Percentiles rank a stretch among this genome's conserved stretches.
These are phyloP conservation scores for Boletus sp. DNA, from an alignment of 768 basidiomycete species.

Conservation along the genomic window DNA sequence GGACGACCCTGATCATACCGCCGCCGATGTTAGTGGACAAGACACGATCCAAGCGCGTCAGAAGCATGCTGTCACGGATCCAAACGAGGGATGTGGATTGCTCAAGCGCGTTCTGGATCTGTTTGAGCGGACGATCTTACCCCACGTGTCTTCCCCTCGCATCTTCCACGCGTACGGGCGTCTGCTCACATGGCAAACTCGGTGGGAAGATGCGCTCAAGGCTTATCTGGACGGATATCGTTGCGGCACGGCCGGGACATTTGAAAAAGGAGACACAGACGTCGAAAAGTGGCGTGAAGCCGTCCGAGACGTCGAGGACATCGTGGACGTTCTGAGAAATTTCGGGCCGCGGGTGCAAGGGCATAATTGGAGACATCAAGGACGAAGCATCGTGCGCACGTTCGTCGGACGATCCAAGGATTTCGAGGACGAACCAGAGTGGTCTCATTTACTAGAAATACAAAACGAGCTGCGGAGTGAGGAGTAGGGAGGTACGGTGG, in stretches of 20 bases:
- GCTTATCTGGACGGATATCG: constrained; percentile 88
- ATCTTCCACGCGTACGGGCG: constrained; percentile 84
- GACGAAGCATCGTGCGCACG: constrained; percentile 79
- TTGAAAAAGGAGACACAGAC: constrained; percentile 69
- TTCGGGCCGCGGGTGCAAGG: constrained; percentile 69
- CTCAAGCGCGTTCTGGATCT: constrained; percentile 65
- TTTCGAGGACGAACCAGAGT: constrained; percentile 90
- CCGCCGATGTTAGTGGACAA: constrained; percentile 11
- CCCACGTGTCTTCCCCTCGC: constrained; percentile 73
- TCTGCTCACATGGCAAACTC: constrained; percentile 68
- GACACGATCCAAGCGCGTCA: constrained; percentile 8
- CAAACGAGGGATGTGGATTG: constrained; percentile 69
- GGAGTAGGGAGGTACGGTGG: constrained; percentile 14
- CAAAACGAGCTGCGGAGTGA: constrained; percentile 33
- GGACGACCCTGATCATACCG: constrained; percentile 31
- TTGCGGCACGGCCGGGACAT: constrained; percentile 54
- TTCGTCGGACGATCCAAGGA: constrained; percentile 86
- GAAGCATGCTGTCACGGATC: constrained; percentile 33
- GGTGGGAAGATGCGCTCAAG: constrained; percentile 76
- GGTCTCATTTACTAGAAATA: constrained; percentile 62
- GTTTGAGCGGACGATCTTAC: constrained; percentile 76
- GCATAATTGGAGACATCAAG: constrained; percentile 82
- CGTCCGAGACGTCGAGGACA: constrained; percentile 74
- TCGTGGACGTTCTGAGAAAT: constrained; percentile 79
- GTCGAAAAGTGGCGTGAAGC: constrained; percentile 70